Base-by-base conservation (phyloP, 2,329 filamentous ascomycete genomes). In the Microascus cirrosus region DNA sequence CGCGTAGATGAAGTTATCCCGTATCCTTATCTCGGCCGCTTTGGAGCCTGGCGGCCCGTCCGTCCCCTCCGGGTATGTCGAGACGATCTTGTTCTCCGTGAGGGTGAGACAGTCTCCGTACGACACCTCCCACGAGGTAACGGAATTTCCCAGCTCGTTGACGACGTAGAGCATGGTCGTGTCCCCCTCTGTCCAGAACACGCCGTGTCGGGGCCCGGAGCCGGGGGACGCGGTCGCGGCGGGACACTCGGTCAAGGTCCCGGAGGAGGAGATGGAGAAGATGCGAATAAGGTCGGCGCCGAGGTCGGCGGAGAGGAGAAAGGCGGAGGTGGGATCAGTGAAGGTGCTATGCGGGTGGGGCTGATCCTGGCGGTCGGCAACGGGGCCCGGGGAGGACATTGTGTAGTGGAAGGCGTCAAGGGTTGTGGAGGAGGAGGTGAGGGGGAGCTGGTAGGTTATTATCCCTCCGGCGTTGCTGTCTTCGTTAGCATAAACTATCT, bases 1-100 rank as follows among this genome's bases (percentile, higher is more conserved):
- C 10, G 78, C 78, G 66, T 86, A 77, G 50, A 86, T 63, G 67
- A 80, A 84, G 62, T 77, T 75, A 63, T 78, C 80, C 32, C 63
- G 67, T 7, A 83, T 68, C 53, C 73, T 71, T n/a, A 84, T 71
- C 66, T 83, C 81, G 32, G 78, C 79, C 0, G 78, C 77, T 60
- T 81, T 81, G 61, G 77, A 74, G 18, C 74, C 76, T 1, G 65
- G 62, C 3, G 75, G 74, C 2, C 74, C 68, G 1, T 72, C 67
- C 58, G 68, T 69, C 34, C 74, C 74, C 0, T 64, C 67, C 6
- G 76, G 72, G 61, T 77, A 77, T 0, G 78, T 79, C 1, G 74
- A 74, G 10, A 76, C 65, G 1, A 72, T 74, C 63, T 79, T 74
- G 22, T 73, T 70, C 60, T 73, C 68, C 1, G 66, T 68, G 50